phyloP scores from a whole-genome alignment of 148 eudicot species.

The Rhododendron kiyosumense region DNA sequence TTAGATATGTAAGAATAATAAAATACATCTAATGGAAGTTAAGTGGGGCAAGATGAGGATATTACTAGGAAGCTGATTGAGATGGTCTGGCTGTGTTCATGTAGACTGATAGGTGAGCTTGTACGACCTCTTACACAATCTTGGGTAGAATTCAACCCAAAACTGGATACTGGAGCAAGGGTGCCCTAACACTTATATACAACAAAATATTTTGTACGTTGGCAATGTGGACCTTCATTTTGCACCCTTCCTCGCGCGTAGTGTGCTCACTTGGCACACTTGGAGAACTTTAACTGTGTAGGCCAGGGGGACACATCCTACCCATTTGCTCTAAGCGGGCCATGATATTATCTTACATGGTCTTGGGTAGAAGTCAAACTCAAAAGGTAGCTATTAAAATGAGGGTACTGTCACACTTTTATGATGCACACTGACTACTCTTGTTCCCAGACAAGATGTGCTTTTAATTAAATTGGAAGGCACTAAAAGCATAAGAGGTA shows the following conservation, averaged over 20 bases:
- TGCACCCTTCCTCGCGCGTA: not conserved
- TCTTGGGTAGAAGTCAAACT: too few species aligned
- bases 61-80: not conserved
- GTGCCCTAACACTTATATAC: not conserved
- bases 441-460: not conserved
- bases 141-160: not conserved
- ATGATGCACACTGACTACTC: not conserved
- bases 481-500: not conserved
- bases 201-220: not conserved
- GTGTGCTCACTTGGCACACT: not conserved
- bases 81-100: not conserved
- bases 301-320: not conserved
- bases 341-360: too few species aligned
- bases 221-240: not conserved
- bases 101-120: not conserved
- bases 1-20: not conserved
- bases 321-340: too few species aligned
- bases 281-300: not conserved
- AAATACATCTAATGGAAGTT: not conserved
- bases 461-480: not conserved
- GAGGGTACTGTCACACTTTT: too few species aligned
- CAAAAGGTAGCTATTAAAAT: too few species aligned
- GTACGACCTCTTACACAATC: not conserved
- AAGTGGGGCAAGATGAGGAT: not conserved
- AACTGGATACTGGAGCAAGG: too few species aligned